Base-by-base conservation (phyloP, 345 rosid genomes). In the Euphorbia pulcherrima region DNA sequence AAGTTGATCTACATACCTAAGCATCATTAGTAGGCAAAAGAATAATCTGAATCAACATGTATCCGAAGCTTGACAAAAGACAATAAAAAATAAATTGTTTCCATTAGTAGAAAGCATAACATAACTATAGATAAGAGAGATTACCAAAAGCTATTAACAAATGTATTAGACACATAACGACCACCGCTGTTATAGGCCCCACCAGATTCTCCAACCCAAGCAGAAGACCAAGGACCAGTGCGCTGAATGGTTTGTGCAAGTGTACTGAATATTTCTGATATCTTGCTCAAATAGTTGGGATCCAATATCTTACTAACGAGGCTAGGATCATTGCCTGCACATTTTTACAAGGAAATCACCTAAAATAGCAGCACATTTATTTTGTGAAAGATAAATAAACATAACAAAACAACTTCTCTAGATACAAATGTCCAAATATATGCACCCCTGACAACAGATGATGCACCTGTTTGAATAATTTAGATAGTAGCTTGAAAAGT, bases 171-270 rank as follows among this genome's bases (percentile, higher is more conserved):
- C 51, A 94, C 88, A 55, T 74, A 78, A 74, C 72, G 86, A 23
- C 97, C 99, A 16, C 99, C 99, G 55, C 97, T 94, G 75, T 94
- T 94, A 72, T 81, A 94, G 63, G 99, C 97, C 48, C 99, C 97
- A 66, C 99, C 99, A 66, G 99, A 85, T 72, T 94, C 99, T 69
- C 99, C 99, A 68, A 94, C 97, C 99, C 99, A 94, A 47, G 96
- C 85, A 81, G 90, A 86, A 64, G 99, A 82, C 96, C 97, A 91
- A 11, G 90, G 84, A 68, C 99, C 97, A 35, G 83, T 71, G 69
- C 75, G 81, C 50, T 72, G 70, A 62, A 94, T 79, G 12, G 88
- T 83, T 33, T 82, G 80, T 48, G 71, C 74, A 59, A 94, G 83
- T 68, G 72, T 69, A 71, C 80, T 74, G 74, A 94, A 92, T 20